Base-by-base conservation (phyloP, 2,329 filamentous ascomycete genomes). In the Gliomastix tumulicola region DNA sequence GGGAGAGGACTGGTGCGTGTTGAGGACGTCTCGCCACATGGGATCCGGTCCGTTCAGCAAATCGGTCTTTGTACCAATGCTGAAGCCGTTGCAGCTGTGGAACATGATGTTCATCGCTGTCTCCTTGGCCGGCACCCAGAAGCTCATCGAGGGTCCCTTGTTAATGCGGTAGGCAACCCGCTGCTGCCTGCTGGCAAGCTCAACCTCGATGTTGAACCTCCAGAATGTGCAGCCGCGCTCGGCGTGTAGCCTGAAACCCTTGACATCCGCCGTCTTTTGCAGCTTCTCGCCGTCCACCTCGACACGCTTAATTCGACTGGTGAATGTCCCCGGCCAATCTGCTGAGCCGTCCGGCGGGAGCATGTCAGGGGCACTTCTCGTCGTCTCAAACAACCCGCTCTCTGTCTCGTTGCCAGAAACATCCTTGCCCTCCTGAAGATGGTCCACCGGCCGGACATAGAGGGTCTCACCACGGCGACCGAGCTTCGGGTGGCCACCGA, bases 51-150 rank as follows among this genome's bases (percentile, higher is more conserved):
- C 92, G 52, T 83, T 92, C 55, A 96, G 83, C 32, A 81, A 72
- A 53, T 94, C 74, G 0, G 88, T 66, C 43, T 94, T 81, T 18
- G 85, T 84, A 39, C 76, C 83, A 35, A 83, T 59, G 49, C 87
- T 90, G 66, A 98, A 98, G 3, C 94, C 92, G 56, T 98, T 98
- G 66, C 92, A 95, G 56, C 85, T 95, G 65, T 97, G 78, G 64
- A 96, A 98, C 88, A 97, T 95, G 56, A 96, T 86, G 63, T 97
- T 96, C 92, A 98, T 98, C 3, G 84, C 77, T 56, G 94, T 74
- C 13, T 79, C 83, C 34, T 72, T 76, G 21, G 83, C 84, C 6
- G 94, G 92, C 1, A 98, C 88, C 90, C 92, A 98, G 57, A 98
- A 98, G 2, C 84, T 87, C 36, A 86, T 80, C 3, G 87, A 79